Evolutionary conservation across 495 filamentous ascomycete species (phyloP).

Genomic region (Neurospora sp.): DNA sequence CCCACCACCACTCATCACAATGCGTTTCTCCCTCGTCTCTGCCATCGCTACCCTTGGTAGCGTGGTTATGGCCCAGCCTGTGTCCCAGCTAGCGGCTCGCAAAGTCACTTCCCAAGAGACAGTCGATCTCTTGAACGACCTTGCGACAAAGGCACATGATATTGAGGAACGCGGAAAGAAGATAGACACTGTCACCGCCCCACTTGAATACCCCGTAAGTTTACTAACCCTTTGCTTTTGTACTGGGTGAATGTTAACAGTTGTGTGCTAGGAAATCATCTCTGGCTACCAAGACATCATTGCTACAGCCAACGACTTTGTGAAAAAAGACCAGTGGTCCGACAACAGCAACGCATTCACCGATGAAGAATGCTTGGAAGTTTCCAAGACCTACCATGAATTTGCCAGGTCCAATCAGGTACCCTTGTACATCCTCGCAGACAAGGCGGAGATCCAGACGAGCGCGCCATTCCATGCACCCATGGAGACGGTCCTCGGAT

Average conservation of each 20-base stretch:
- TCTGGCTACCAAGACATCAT: too few relatives aligned
- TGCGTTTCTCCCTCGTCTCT: slow-evolving; percentile 15
- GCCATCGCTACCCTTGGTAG: slow-evolving; percentile 4
- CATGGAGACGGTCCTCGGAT: neutral
- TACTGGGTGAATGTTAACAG: too few relatives aligned
- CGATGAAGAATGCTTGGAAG: neutral
- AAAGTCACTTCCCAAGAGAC: slow-evolving; percentile 1
- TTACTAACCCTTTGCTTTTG: too few relatives aligned
- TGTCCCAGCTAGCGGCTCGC: neutral
- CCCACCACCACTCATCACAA: neutral
- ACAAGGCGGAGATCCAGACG: slow-evolving; percentile 4
- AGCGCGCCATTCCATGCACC: too few relatives aligned
- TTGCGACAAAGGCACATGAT: slow-evolving; percentile 7
- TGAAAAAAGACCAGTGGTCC: too few relatives aligned
- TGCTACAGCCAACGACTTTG: too few relatives aligned
- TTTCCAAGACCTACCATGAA: slow-evolving; percentile 9
- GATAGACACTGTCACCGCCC: fast-evolving
- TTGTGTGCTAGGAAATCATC: too few relatives aligned
- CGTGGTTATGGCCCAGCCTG: slow-evolving; percentile 3
- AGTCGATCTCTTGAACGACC: slow-evolving; percentile 3
- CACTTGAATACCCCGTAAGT: too few relatives aligned
- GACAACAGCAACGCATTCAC: neutral
- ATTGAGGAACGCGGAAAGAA: neutral
- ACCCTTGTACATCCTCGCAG: slow-evolving; percentile 21
- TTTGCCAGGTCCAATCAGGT: slow-evolving; percentile 16